Conservation (phyloP, 2,329 filamentous ascomycete genomes). For the Ramichloridium luteum region DNA sequence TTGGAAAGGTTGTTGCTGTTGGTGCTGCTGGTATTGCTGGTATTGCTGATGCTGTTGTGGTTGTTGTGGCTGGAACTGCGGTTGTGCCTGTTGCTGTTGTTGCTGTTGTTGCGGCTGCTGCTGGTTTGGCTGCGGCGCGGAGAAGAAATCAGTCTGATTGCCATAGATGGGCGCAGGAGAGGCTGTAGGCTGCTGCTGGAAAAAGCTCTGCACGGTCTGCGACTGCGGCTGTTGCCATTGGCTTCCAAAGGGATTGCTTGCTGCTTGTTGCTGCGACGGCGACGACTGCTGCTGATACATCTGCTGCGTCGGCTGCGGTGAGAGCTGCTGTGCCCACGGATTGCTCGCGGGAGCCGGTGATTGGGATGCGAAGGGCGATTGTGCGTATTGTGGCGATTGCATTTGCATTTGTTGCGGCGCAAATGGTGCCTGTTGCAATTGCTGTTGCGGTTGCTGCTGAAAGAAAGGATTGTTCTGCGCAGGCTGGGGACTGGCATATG, state of each 20-base stretch:
- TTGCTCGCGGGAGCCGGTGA: too few relatives aligned
- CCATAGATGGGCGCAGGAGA: conserved; percentile 18
- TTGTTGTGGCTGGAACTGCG: not conserved
- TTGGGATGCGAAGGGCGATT: too few relatives aligned
- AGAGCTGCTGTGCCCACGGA: conserved; percentile 30
- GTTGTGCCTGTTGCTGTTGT: conserved; percentile 1
- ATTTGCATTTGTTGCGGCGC: too few relatives aligned
- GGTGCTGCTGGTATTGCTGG: not conserved
- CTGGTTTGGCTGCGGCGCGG: conserved; percentile 15
- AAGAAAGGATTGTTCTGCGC: conserved; percentile 41
- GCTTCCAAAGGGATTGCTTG: conserved; percentile 12
- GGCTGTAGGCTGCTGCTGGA: conserved; percentile 15
- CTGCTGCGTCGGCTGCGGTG: conserved; percentile 9
- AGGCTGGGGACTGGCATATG: conserved; percentile 30
- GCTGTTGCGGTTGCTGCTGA: conserved; percentile 20
- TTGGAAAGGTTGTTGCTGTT: conserved; percentile 1
- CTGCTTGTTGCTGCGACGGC: conserved; percentile 4
- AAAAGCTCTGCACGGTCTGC: too few relatives aligned
- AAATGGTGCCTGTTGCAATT: too few relatives aligned
- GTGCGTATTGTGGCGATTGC: too few relatives aligned
- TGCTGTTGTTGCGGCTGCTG: conserved; percentile 20
- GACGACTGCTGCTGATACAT: conserved; percentile 8
- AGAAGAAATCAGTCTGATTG: conserved; percentile 20
- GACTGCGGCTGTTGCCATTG: conserved; percentile 17
- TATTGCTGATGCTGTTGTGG: too few relatives aligned